These are phyloP conservation scores for Alternaria angustiovoidea DNA, from an alignment of 2,329 filamentous ascomycete genomes.

Conservation along the genomic window DNA sequence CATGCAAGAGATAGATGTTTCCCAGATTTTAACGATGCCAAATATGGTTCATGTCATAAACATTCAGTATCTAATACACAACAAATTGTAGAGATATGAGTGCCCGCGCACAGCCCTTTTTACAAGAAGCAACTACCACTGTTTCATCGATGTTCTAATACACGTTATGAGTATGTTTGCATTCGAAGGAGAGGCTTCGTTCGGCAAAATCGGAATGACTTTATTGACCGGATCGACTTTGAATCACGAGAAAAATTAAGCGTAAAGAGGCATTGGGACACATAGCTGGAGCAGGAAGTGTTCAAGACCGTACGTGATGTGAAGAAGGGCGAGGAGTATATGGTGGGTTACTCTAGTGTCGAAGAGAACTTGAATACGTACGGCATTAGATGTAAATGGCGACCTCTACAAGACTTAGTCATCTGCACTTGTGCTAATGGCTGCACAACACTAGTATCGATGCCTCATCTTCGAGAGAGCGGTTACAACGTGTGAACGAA, in stretches of 20 bases:
- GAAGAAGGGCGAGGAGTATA: background rate
- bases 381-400: background rate
- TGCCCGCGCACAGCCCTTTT: too few relatives aligned
- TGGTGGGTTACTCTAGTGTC: background rate
- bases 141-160: too few relatives aligned
- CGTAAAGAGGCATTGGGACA: background rate
- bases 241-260: background rate
- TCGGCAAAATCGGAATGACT: too few relatives aligned
- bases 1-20: too few relatives aligned
- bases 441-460: background rate
- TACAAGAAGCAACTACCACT: too few relatives aligned
- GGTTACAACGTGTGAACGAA: fast-evolving
- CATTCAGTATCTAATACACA: too few relatives aligned
- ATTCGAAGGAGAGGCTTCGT: too few relatives aligned
- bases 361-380: background rate
- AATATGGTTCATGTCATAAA: too few relatives aligned
- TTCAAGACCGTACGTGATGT: background rate
- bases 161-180: too few relatives aligned
- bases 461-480: background rate
- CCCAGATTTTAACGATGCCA: too few relatives aligned
- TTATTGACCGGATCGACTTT: background rate
- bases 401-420: background rate
- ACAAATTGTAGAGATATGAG: too few relatives aligned
- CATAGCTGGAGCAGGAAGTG: background rate
- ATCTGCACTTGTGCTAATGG: background rate